phyloP scores from a whole-genome alignment of 495 filamentous ascomycete genomes.

The Podospora anserina region DNA sequence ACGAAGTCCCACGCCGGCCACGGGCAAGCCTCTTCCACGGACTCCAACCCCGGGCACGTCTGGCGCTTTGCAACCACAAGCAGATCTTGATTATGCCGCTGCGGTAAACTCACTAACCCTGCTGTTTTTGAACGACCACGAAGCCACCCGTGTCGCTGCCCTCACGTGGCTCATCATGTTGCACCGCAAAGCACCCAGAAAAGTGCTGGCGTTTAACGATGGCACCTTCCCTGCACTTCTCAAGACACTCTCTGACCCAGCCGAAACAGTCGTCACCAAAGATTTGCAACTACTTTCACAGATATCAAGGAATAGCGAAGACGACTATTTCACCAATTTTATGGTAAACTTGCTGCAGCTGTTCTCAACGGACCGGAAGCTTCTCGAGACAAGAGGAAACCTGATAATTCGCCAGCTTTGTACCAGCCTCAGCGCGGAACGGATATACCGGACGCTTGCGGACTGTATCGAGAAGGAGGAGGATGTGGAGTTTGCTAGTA shows the following conservation, averaged over 20 bases:
- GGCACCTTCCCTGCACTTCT: slow-evolving; percentile 94
- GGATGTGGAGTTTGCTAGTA: slow-evolving; percentile 96
- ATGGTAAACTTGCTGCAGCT: slow-evolving; percentile 96
- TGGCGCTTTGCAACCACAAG: slow-evolving; percentile 45
- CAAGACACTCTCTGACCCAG: slow-evolving; percentile 93
- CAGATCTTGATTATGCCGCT: slow-evolving; percentile 91
- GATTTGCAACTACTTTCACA: slow-evolving; percentile 94
- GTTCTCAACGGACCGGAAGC: slow-evolving; percentile 86
- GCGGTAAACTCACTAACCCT: slow-evolving; percentile 93
- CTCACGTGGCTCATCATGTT: slow-evolving; percentile 97
- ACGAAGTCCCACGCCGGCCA: slow-evolving; percentile 54
- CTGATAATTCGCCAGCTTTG: slow-evolving; percentile 95
- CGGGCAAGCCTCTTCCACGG: slow-evolving; percentile 40
- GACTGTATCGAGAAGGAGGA: slow-evolving; percentile 98
- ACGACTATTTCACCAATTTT: slow-evolving; percentile 94
- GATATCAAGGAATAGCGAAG: slow-evolving; percentile 93
- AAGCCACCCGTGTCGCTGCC: slow-evolving; percentile 89
- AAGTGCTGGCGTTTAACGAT: slow-evolving; percentile 93
- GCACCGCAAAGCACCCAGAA: slow-evolving; percentile 88
- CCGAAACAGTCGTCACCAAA: slow-evolving; percentile 92
- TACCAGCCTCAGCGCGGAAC: slow-evolving; percentile 84
- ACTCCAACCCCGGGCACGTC: slow-evolving; percentile 48
- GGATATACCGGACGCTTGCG: slow-evolving; percentile 93
- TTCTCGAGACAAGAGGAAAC: slow-evolving; percentile 91
- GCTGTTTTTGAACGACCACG: slow-evolving; percentile 93